Base-by-base conservation (phyloP, 306 rosid species). In the Erythrophleum fordii region DNA sequence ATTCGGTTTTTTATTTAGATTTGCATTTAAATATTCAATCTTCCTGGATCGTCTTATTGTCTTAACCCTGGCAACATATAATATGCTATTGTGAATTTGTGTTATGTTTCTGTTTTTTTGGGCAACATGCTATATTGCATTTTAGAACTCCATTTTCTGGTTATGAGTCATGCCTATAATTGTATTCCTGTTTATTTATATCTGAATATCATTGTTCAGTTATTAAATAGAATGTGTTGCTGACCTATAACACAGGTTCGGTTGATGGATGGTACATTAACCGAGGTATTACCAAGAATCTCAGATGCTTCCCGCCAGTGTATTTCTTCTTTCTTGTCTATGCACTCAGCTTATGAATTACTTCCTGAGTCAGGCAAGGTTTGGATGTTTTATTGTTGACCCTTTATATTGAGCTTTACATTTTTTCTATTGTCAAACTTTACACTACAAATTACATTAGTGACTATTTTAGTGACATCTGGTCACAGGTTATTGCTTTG, bases 331-430 rank as follows among this genome's bases (percentile, higher is more conserved):
- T 93, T 93, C 88, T 83, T 96, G 91, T 93, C 97, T 12, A 67
- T 84, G 52, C 90, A 81, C 77, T 90, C 97, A 67, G 92, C 86
- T 77, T 96, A 93, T 81, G 99, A 96, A 86, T 85, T 96, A 85
- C 97, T 96, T 78, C 99, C 99, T 0, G 98, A 96, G 97, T 93
- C 98, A 84, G 97, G 99, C 94, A 96, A 96, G 99, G 99, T 96
- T 95, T 88, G 99, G 89, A 86, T 77, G 84, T 81, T 73, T 79
- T 69, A 52, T 81, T 86, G 58, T 78, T 51, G 41, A 18, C 80
- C 75, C 79, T 69, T 29, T 64, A 25, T 29, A 86, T 56, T 72
- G 34, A 44, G 59, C 76, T 25, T 20, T 37, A 46, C 26, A 28
- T 49, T 73, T 85, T 78, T 34, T 8, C 20, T 69, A 11, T 72